phyloP scores from a whole-genome alignment of 2,329 filamentous ascomycete genomes.

The Achaetomium macrosporum region DNA sequence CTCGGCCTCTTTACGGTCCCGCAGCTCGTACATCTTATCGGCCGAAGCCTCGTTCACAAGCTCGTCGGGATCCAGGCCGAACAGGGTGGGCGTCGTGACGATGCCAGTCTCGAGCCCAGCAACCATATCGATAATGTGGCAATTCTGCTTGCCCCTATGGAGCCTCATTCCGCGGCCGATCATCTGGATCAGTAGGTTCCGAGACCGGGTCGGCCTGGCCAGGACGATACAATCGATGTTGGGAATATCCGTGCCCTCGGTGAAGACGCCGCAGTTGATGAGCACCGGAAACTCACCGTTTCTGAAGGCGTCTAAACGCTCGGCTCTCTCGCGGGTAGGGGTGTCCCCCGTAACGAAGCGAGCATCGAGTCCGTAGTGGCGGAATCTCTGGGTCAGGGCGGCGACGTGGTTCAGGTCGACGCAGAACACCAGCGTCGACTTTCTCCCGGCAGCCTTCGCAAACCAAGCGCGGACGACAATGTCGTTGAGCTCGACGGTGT shows the following conservation, averaged over 20 bases:
- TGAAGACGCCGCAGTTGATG: constrained; percentile 93
- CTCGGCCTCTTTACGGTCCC: constrained; percentile 42
- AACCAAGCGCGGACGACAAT: constrained; percentile 84
- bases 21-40: constrained; percentile 53
- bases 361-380: constrained; percentile 72
- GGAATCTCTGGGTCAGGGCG: constrained; percentile 69
- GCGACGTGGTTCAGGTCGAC: constrained; percentile 81
- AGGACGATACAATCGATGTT: constrained; percentile 93
- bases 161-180: constrained; percentile 90
- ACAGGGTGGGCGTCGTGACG: constrained; percentile 83
- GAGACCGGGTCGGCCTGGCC: constrained; percentile 80
- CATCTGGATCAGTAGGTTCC: constrained; percentile 96
- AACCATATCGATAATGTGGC: constrained; percentile 95
- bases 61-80: constrained; percentile 81
- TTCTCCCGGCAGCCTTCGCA: constrained; percentile 63
- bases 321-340: constrained; percentile 57
- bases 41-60: constrained; percentile 63
- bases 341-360: constrained; percentile 83
- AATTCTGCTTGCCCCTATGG: constrained; percentile 73
- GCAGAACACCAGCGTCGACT: constrained; percentile 89
- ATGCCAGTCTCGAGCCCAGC: constrained; percentile 78
- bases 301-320: constrained; percentile 70
- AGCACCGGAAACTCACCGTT: constrained; percentile 75
- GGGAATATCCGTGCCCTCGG: constrained; percentile 94
- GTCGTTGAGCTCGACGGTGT: constrained; percentile 74